phyloP scores from a whole-genome alignment of 345 rosid genomes.

The Hibiscus tridactylites region DNA sequence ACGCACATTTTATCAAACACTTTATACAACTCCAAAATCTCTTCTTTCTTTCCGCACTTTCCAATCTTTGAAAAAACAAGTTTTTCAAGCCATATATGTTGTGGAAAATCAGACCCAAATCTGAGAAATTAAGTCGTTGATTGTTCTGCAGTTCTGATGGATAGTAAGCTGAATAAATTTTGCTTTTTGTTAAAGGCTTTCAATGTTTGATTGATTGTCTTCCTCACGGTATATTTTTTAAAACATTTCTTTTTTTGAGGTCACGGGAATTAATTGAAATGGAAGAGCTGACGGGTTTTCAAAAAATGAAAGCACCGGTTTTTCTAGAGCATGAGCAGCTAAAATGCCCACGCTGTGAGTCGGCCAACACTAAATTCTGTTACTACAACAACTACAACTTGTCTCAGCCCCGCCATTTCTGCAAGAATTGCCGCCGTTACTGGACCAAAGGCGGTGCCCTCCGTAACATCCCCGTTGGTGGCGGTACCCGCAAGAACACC shows the following conservation, averaged over 20 bases:
- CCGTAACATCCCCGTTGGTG: slow-evolving; percentile 90
- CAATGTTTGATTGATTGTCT: too few relatives aligned
- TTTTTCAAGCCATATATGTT: too few relatives aligned
- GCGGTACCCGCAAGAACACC: slow-evolving; percentile 62
- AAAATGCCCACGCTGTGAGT: slow-evolving; percentile 67
- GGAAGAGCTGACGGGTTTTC: slow-evolving; percentile 46
- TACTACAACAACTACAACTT: slow-evolving; percentile 93
- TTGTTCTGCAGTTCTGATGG: not conserved
- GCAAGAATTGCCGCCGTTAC: slow-evolving; percentile 83
- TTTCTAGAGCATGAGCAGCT: slow-evolving; percentile 79
- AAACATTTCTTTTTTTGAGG: not conserved
- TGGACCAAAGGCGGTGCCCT: slow-evolving; percentile 96
- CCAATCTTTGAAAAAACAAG: not conserved
- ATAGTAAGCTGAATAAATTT: not conserved
- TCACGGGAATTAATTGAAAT: slow-evolving; percentile 14
- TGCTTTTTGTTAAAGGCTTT: not conserved
- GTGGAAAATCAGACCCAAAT: not conserved
- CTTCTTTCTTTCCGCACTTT: not conserved
- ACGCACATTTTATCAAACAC: too few relatives aligned
- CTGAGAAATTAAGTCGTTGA: not conserved
- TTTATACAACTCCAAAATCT: not conserved
- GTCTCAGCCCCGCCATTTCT: slow-evolving; percentile 76
- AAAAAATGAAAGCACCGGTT: slow-evolving; percentile 30
- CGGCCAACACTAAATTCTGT: slow-evolving; percentile 85
- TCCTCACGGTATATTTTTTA: too few relatives aligned